Evolutionary conservation across 495 filamentous ascomycete genomes (phyloP).

Genomic region (Neurospora hispaniola): DNA sequence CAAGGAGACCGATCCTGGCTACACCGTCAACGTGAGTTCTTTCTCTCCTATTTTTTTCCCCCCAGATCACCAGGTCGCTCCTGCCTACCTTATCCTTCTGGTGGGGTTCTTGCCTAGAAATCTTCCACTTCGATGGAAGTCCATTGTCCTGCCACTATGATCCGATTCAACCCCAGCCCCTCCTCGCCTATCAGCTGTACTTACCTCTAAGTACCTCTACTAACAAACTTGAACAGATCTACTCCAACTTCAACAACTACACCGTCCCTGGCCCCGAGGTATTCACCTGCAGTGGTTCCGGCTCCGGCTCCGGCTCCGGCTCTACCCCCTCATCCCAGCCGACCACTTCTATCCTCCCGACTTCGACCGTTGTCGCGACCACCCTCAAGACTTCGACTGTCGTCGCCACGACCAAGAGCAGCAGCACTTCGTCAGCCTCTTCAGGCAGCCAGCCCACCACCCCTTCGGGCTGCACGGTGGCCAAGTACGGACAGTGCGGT

Average conservation of each 20-base stretch:
- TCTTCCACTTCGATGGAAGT: no score
- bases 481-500: slow-evolving; percentile 31
- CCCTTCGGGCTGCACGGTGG: slow-evolving; percentile 10
- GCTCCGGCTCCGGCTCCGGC: background rate
- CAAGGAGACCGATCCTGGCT: slow-evolving; percentile 45
- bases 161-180: no score
- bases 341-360: no score
- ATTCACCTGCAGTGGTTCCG: slow-evolving; percentile 12
- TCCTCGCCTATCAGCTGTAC: no score
- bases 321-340: background rate
- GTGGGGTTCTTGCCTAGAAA: no score
- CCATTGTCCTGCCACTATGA: background rate
- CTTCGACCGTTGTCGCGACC: background rate
- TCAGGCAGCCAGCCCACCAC: background rate
- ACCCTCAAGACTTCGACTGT: background rate
- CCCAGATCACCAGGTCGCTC: background rate
- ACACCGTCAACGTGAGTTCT: slow-evolving; percentile 31
- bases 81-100: no score
- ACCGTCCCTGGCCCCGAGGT: slow-evolving; percentile 19
- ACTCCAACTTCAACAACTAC: slow-evolving; percentile 20
- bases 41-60: background rate
- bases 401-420: background rate
- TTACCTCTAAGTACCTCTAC: no score
- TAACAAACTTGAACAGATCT: slow-evolving; percentile 12
- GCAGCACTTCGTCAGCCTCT: background rate